phyloP scores from a whole-genome alignment of 768 basidiomycete genomes.

The Thelephora ganbajun region DNA sequence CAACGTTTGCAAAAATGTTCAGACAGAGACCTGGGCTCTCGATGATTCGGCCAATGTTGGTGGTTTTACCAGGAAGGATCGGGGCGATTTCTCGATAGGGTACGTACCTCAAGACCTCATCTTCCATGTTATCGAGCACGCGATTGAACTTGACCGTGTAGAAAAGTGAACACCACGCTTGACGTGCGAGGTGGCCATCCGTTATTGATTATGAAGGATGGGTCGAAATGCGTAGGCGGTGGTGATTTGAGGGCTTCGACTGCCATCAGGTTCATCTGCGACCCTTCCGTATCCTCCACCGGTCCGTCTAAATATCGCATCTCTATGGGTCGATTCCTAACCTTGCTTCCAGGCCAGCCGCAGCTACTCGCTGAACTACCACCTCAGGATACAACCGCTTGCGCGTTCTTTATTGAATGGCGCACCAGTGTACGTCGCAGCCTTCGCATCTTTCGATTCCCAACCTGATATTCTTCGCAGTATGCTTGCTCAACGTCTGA shows the following conservation, averaged over 20 bases:
- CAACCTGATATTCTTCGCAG: conserved; percentile 18
- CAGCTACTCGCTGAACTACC: conserved; percentile 56
- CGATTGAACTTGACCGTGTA: conserved; percentile 11
- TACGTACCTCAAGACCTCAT: conserved; percentile 15
- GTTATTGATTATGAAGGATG: conserved; percentile 41
- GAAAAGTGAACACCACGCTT: conserved; percentile 53
- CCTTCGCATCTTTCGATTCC: neutral
- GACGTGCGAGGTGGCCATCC: conserved; percentile 36
- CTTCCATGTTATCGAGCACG: neutral
- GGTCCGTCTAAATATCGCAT: conserved; percentile 22
- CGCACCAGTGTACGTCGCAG: conserved; percentile 46
- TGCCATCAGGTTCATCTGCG: conserved; percentile 67
- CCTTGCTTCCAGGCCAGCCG: conserved; percentile 25
- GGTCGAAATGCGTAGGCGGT: conserved; percentile 47
- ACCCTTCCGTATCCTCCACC: conserved; percentile 40
- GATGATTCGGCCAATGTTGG: conserved; percentile 40
- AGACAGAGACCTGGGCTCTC: conserved; percentile 43
- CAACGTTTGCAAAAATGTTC: conserved; percentile 49
- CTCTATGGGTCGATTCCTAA: neutral
- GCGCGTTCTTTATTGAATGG: conserved; percentile 79
- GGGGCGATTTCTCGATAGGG: conserved; percentile 66
- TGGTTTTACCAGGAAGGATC: conserved; percentile 45
- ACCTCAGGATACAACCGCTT: conserved; percentile 49
- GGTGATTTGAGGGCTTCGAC: conserved; percentile 41
- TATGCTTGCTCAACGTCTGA: conserved; percentile 62